Evolutionary conservation across 2,329 filamentous ascomycete species (phyloP).

Genomic region (Colletotrichum orchidophilum): DNA sequence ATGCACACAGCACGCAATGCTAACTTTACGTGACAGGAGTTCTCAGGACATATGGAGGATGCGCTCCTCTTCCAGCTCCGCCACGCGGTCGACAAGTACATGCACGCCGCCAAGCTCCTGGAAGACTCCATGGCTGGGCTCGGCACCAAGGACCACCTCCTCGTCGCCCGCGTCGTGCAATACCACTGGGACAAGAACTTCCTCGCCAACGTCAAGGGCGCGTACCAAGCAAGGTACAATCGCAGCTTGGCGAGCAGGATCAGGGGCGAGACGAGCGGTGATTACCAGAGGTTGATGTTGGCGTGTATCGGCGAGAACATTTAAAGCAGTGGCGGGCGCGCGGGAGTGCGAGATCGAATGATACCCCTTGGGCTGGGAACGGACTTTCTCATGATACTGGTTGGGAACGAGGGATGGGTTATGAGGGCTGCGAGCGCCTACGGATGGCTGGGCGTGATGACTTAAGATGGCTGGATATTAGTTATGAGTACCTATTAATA

Average conservation of each 20-base stretch:
- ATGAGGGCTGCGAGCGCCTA: background rate
- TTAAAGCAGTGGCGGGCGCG: background rate
- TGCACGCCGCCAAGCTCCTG: conserved; percentile 83
- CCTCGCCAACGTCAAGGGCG: conserved; percentile 80
- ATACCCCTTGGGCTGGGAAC: conserved; percentile 24
- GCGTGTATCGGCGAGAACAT: conserved; percentile 66
- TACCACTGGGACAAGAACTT: conserved; percentile 84
- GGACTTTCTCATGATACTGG: background rate
- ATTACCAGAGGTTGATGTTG: conserved; percentile 81
- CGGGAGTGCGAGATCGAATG: background rate
- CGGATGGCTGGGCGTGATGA: background rate
- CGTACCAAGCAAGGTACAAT: conserved; percentile 77
- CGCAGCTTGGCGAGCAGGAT: conserved; percentile 75
- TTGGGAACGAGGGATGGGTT: background rate
- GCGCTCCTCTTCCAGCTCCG: conserved; percentile 84
- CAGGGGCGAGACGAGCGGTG: conserved; percentile 83
- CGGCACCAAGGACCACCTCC: conserved; percentile 85
- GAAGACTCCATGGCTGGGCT: conserved; percentile 87
- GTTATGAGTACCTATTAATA: conserved; percentile 3
- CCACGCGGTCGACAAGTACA: conserved; percentile 80
- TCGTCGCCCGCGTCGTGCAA: conserved; percentile 81
- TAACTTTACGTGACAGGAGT: conserved; percentile 61
- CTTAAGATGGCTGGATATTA: background rate
- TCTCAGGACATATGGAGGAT: conserved; percentile 91
- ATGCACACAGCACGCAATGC: background rate